These are phyloP conservation scores for Microsporum ferrugineum DNA, from an alignment of 2,329 filamentous ascomycete species.

Conservation along the genomic window DNA sequence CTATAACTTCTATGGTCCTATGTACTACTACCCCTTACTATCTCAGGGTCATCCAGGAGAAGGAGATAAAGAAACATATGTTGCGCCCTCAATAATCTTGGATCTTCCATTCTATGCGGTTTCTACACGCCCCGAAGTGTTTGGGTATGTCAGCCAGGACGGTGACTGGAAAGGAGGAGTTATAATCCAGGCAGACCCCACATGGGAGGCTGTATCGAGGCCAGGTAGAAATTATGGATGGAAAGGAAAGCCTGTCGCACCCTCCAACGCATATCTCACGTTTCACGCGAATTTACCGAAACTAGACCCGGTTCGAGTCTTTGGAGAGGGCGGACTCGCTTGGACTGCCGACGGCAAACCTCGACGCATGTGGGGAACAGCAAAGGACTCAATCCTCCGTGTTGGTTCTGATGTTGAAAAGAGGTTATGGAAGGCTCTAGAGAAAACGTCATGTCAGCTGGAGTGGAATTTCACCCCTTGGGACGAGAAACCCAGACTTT, in stretches of 20 bases:
- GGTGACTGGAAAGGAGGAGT: constrained; percentile 14
- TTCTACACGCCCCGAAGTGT: constrained; percentile 13
- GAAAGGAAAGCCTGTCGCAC: constrained; percentile 16
- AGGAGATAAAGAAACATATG: constrained; percentile 16
- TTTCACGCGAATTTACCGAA: constrained; percentile 33
- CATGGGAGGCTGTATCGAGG: constrained; percentile 25
- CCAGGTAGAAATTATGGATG: constrained; percentile 12
- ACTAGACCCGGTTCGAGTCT: constrained; percentile 31
- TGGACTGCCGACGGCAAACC: constrained; percentile 29
- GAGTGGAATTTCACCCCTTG: constrained; percentile 17
- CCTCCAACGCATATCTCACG: constrained; percentile 24
- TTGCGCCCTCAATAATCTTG: constrained; percentile 11
- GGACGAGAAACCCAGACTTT: constrained; percentile 14
- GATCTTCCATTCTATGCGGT: constrained; percentile 15
- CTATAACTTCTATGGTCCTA: constrained; percentile 46
- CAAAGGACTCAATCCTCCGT: constrained; percentile 23
- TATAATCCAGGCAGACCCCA: constrained; percentile 23
- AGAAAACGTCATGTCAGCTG: constrained; percentile 29
- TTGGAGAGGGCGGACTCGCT: constrained; percentile 27
- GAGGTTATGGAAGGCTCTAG: constrained; percentile 33
- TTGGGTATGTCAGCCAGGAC: constrained; percentile 11
- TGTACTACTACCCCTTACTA: constrained; percentile 39
- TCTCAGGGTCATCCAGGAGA: constrained; percentile 23
- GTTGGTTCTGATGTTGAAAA: constrained; percentile 32
- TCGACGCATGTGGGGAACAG: constrained; percentile 28